phyloP scores from a whole-genome alignment of 192 early-diverging fungal species.

The Linnemannia exigua region DNA sequence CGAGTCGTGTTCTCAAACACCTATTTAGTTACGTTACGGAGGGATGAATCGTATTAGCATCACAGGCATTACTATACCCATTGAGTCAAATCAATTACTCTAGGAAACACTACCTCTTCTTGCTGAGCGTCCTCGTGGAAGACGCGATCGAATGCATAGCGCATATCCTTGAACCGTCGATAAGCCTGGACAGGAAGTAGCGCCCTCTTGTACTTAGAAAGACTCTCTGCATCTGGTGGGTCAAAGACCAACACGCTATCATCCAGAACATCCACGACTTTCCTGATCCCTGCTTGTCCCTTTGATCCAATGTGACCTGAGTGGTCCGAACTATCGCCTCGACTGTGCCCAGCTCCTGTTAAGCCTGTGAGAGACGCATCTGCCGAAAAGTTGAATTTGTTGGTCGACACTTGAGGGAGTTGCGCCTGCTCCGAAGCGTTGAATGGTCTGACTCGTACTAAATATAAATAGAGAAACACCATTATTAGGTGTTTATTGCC shows the following conservation, averaged over 20 bases:
- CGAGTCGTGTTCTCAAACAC: constrained; percentile 79
- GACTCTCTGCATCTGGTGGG: constrained; percentile 69
- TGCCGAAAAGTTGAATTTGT: constrained; percentile 63
- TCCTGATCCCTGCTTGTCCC: constrained; percentile 26
- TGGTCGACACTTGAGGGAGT: constrained; percentile 53
- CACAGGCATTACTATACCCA: neutral
- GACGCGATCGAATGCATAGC: constrained; percentile 83
- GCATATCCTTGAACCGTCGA: constrained; percentile 77
- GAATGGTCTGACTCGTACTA: constrained; percentile 74
- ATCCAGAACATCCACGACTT: constrained; percentile 74
- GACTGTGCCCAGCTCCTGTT: constrained; percentile 10
- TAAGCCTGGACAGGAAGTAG: constrained; percentile 69
- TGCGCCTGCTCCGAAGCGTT: constrained; percentile 63
- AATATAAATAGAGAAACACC: constrained; percentile 41
- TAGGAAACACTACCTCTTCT: constrained; percentile 67
- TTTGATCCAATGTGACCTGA: neutral
- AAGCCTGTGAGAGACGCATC: constrained; percentile 38
- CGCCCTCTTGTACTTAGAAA: constrained; percentile 54
- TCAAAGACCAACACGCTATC: constrained; percentile 84
- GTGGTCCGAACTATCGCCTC: constrained; percentile 17
- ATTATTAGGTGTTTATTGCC: neutral
- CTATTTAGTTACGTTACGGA: constrained; percentile 9
- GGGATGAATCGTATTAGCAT: neutral
- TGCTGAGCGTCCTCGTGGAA: constrained; percentile 81
- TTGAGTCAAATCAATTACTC: neutral